Evolutionary conservation across 768 basidiomycete genomes (phyloP), one percentile per base, ranked within the genome.

Genomic region (Boletus insuetus): DNA sequence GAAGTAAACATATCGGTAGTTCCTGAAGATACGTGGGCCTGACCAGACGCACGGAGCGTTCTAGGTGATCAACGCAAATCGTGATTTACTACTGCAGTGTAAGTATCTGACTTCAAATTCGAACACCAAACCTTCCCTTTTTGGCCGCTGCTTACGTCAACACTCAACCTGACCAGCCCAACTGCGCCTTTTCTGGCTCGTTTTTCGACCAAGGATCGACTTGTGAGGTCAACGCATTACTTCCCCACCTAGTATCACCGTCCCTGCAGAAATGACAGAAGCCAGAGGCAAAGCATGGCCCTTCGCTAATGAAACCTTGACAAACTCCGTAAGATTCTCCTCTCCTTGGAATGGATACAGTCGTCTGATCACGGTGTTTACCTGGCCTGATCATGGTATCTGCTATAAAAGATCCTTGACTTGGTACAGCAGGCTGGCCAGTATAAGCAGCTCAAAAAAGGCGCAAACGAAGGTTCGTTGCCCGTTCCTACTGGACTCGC

Each of bases 371-470:
- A 51, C 54, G 6, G 17, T 39, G 14, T 44, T 32, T 20, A 1
- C 29, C 6, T 37, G 12, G n/a, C 31, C 38, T 40, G 31, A 38
- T 24, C 32, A 22, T 43, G 51, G 32, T 50, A 14, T 38, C 14
- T 41, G 32, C 20, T 41, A 34, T 35, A 19, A 52, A 64, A 96
- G 94, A 97, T 98, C 67, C 82, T 99, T 51, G 96, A 98, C 68
- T 80, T 98, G 54, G 89, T 97, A 32, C 93, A 97, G 70, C 91
- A 96, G 75, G 95, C 96, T 40, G 79, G 84, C n/a, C 89, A 94
- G 73, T 97, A 96, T 79, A 98, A 98, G 77, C 95, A 98, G 73
- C 77, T 98, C 46, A 98, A 98, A 78, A 98, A 98, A 78, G 96
- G 97, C 58, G 97, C 97, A 41, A 99, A 99, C 74, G 97, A 99